Evolutionary conservation across 345 rosid genomes (phyloP), one percentile per base, ranked within the genome.

Genomic region (Mangifera indica): DNA sequence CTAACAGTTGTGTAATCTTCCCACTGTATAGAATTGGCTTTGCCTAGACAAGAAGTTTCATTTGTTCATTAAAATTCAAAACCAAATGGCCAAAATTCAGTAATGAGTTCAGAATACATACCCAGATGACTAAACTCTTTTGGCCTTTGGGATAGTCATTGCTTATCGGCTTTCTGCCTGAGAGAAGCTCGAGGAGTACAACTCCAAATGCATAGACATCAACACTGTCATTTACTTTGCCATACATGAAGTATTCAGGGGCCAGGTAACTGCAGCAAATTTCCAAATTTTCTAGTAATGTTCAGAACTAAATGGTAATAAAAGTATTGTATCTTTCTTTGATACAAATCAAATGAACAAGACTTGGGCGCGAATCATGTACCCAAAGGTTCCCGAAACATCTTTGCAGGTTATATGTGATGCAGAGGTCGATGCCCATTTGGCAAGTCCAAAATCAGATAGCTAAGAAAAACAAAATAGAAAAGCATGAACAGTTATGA

Each of bases 321-420:
- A 48, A 17, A 10, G 20, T 1, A n/a, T n/a, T n/a, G n/a, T n/a
- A n/a, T n/a, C n/a, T n/a, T n/a, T n/a, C n/a, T 13, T 67, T 18
- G 60, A 68, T 46, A 56, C 1, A 7, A 46, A 56, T 20, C 44
- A 42, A 46, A 3, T 37, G 56, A 67, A 61, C 29, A 51, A 68
- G 8, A 72, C 67, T 20, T 12, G 18, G 29, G 22, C 21, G 32
- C 32, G 3, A 29, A 29, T 29, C 3, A 69, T 91, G 68, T 71
- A 92, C 97, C 99, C 99, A 75, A 96, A 96, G 46, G 99, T 96
- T 81, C 99, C 99, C 0, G 94, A 84, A 11, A 96, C 96, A 63
- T 93, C 97, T 0, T 88, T 79, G 88, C 93, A 89, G 42, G 84
- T 81, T 52, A 84, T 82, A 70, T 87, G 84, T 13, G 94, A 72